Percentiles rank a stretch among this genome's conserved stretches.
Conservation (phyloP, 306 rosid species). For the Sechiopsis laciniata region DNA sequence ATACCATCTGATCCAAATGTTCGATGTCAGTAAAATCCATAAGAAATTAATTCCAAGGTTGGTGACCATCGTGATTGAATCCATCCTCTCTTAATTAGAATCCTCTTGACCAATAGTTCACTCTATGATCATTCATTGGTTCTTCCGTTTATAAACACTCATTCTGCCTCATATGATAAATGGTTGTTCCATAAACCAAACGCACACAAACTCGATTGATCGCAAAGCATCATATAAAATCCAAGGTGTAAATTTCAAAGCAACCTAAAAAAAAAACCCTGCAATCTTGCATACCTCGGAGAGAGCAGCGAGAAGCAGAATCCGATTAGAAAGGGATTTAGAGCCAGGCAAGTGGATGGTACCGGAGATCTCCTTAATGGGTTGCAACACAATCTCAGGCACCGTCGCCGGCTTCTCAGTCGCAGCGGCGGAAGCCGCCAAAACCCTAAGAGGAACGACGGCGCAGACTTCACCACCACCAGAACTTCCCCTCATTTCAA, state of each 20-base stretch:
- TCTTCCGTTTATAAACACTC: neutral
- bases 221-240: neutral
- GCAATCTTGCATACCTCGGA: slow-evolving; percentile 61
- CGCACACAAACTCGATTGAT: neutral
- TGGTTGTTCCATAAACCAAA: slow-evolving; percentile 4
- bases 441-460: slow-evolving; percentile 36
- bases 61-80: no score
- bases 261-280: neutral
- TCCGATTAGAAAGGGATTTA: slow-evolving; percentile 83
- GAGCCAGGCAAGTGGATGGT: slow-evolving; percentile 83
- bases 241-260: neutral
- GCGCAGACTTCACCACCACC: slow-evolving; percentile 28
- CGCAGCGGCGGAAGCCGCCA: slow-evolving; percentile 51
- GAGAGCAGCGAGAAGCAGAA: slow-evolving; percentile 94
- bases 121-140: neutral
- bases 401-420: slow-evolving; percentile 67
- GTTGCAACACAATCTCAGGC: slow-evolving; percentile 87
- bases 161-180: neutral
- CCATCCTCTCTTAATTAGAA: no score
- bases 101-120: no score
- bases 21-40: no score
- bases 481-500: slow-evolving; percentile 25
- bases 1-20: no score
- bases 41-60: no score
- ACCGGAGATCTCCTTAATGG: slow-evolving; percentile 84